Percentiles rank a stretch among this genome's conserved stretches.
Evolutionary conservation across 2,329 filamentous ascomycete species (phyloP).

Genomic region (Arthroderma sp.): DNA sequence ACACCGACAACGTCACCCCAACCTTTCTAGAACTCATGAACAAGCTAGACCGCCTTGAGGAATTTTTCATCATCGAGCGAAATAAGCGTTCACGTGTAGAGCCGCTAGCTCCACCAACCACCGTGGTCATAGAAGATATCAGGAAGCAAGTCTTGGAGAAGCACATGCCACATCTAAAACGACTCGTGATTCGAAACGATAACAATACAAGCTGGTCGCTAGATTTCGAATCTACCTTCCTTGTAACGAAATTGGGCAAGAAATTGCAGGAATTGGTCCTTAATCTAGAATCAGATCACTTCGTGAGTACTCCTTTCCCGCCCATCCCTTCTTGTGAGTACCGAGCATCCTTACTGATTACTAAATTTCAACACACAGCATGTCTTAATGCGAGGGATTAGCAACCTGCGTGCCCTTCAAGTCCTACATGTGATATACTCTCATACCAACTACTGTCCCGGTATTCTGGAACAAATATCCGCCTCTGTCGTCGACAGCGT

Average conservation of each 20-base stretch:
- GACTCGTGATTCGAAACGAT: conserved; percentile 50
- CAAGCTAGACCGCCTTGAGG: conserved; percentile 41
- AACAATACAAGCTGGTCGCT: conserved; percentile 41
- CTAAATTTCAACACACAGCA: conserved; percentile 8
- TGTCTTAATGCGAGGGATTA: conserved; percentile 13
- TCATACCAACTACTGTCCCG: conserved; percentile 8
- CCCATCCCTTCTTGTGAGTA: neutral
- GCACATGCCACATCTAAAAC: conserved; percentile 42
- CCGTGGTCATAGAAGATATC: conserved; percentile 45
- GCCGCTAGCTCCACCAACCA: conserved; percentile 39
- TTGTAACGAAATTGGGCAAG: conserved; percentile 10
- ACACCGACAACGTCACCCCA: conserved; percentile 49
- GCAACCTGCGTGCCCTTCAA: conserved; percentile 11
- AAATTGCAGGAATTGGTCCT: conserved; percentile 14
- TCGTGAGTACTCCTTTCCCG: conserved; percentile 11
- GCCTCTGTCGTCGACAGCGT: conserved; percentile 13
- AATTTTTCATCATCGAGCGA: conserved; percentile 48
- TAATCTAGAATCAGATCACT: conserved; percentile 10
- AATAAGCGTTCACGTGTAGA: conserved; percentile 39
- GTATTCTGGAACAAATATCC: conserved; percentile 12
- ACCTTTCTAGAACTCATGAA: conserved; percentile 35
- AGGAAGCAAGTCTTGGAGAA: conserved; percentile 44
- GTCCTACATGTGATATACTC: conserved; percentile 15
- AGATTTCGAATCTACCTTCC: conserved; percentile 8
- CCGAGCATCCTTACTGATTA: neutral